Evolutionary conservation across 2,329 filamentous ascomycete species (phyloP), one percentile per base, ranked within the genome.

Genomic region (Zymoseptoria brevis): DNA sequence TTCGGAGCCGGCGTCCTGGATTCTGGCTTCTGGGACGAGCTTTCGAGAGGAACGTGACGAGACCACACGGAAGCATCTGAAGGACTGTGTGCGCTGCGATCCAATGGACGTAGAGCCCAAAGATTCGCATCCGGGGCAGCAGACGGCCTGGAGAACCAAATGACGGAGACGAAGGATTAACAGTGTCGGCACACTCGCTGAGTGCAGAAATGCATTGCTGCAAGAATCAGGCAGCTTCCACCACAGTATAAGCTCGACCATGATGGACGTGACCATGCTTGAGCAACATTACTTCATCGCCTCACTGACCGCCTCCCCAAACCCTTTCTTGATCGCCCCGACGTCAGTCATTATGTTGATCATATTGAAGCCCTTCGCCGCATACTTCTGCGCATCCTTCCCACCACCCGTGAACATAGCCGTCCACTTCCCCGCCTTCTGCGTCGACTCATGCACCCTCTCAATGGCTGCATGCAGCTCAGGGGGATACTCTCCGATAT

Each of bases 331-430:
- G 29, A 73, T 55, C 49, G 69, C 70, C 35, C 58, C 59, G n/a
- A 70, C 67, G 56, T 73, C 71, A 19, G 66, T 73, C 62, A 69
- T 66, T 0, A 64, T 63, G 54, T 76, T 75, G 54, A 81, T 75
- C 77, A 83, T 81, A 59, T 82, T 77, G 67, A 83, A 83, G 0
- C 81, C 81, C 57, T 75, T 74, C 52, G 81, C 77, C 3, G 79
- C 80, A 67, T 79, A 83, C 54, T 74, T 72, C 64, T 75, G 76
- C 6, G 80, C 78, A 65, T 80, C 75, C 56, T 80, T 79, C 0
- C 80, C 80, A 50, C 74, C 76, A 1, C 76, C 79, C 60, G 79
- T 81, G 63, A 81, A 84, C 49, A 84, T 83, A 0, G 79, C 81
- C 1, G 77, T 76, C 59, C 74, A 77, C 72, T 83, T 84, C 11